Evolutionary conservation across 2,329 filamentous ascomycete species (phyloP), one percentile per base, ranked within the genome.

Genomic region (Elsinoe perseae): DNA sequence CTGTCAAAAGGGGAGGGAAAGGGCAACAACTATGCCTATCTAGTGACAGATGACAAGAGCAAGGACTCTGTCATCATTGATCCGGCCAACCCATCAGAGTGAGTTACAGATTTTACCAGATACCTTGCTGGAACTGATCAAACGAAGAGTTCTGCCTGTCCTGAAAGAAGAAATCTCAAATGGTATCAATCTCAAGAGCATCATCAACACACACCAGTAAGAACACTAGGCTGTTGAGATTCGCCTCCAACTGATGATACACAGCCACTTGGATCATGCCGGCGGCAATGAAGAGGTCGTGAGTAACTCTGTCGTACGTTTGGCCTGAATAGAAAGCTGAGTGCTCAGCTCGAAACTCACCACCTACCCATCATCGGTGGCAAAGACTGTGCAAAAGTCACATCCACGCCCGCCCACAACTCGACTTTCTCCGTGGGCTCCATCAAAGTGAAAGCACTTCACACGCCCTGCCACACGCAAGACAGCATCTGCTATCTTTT

Each of bases 151-250:
- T 3, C 69, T 80, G 2, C 82, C 83, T 10, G 75, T 79, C 8
- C 73, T 98, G 54, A 85, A 92, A 68, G 79, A 90, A 61, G 84
- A 87, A 58, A 85, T 88, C 4, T 73, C 83, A 38, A 74, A 77
- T 20, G 85, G 86, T 14, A 89, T 95, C 67, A 91, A 95, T 64
- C 74, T 98, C 60, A 90, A 80, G 21, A 87, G 85, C 50, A 95
- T 98, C 67, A 84, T 97, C 65, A 98, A 98, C 69, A 98, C 93
- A 1, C 93, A 98, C 67, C 92, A 97, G 91, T 95, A 76, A 72
- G 87, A 46, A 32, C 30, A 2, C 18, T 14, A 12, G 14, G 44
- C 10, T 18, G 7, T n/a, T 9, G 14, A 5, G 18, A 34, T 2
- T 38, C 4, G 42, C 23, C 10, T 12, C 16, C 52, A 14, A 60